These are phyloP conservation scores for Cardamine chenopodiifolia DNA, from an alignment of 345 rosid species.

Conservation along the genomic window DNA sequence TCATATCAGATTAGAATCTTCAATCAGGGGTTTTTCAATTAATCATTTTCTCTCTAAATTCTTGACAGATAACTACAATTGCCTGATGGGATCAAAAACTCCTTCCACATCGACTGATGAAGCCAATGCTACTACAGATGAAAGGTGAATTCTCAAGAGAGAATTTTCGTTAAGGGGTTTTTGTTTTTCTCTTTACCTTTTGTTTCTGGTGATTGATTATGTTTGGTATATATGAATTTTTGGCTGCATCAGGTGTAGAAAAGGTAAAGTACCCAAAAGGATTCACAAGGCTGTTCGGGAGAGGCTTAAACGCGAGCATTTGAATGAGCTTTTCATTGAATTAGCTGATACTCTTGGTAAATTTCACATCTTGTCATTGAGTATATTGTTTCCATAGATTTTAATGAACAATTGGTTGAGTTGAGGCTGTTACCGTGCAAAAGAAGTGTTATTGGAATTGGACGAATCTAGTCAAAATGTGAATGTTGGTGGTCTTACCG, in stretches of 20 bases:
- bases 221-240: neutral
- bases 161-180: neutral
- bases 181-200: neutral
- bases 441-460: neutral
- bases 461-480: neutral
- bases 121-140: conserved; percentile 34
- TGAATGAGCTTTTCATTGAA: conserved; percentile 85
- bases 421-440: neutral
- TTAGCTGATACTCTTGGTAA: conserved; percentile 80
- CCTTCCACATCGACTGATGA: conserved; percentile 47
- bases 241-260: conserved; percentile 69
- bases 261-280: conserved; percentile 74
- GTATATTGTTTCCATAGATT: neutral
- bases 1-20: neutral
- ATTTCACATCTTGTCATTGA: conserved; percentile 10
- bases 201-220: neutral
- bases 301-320: conserved; percentile 91
- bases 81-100: conserved; percentile 52
- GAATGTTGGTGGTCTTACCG: neutral
- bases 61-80: neutral
- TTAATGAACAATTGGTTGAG: conserved; percentile 6
- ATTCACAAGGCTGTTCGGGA: conserved; percentile 85
- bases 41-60: neutral
- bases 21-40: neutral
- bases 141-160: conserved; percentile 11